Evolutionary conservation across 2,329 filamentous ascomycete species (phyloP).

Genomic region (Tricladium varicosporioides): DNA sequence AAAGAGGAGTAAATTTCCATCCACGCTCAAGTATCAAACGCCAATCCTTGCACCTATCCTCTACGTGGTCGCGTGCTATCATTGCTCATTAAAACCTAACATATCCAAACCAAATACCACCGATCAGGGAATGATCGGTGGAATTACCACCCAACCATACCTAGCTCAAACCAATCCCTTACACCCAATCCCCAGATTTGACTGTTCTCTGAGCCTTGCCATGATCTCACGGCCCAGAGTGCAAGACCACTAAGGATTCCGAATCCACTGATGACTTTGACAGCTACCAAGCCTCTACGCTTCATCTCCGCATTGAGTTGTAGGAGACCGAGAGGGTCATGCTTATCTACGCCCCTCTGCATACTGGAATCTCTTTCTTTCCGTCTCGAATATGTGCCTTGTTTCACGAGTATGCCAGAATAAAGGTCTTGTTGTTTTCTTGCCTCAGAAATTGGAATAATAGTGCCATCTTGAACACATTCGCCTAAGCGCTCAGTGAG

Average conservation of each 20-base stretch:
- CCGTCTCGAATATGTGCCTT: constrained; percentile 18
- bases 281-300: constrained; percentile 61
- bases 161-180: constrained; percentile 26
- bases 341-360: constrained; percentile 30
- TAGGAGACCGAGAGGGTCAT: constrained; percentile 79
- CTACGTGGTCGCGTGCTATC: too few relatives aligned
- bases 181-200: constrained; percentile 19
- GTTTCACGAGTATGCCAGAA: constrained; percentile 22
- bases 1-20: too few relatives aligned
- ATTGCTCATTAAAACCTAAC: too few relatives aligned
- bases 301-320: constrained; percentile 66
- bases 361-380: constrained; percentile 7
- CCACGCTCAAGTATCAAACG: too few relatives aligned
- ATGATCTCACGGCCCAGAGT: constrained; percentile 52
- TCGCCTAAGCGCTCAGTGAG: constrained; percentile 64
- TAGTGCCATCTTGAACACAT: constrained; percentile 62
- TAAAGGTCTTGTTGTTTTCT: constrained; percentile 18
- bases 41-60: too few relatives aligned
- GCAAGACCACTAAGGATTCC: constrained; percentile 72
- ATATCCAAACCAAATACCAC: too few relatives aligned
- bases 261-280: constrained; percentile 73
- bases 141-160: constrained; percentile 17
- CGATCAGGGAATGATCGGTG: too few relatives aligned
- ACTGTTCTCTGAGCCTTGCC: constrained; percentile 15
- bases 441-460: constrained; percentile 49